phyloP scores from a whole-genome alignment of 805 yeast genomes.

The Grigorovia humatica region DNA sequence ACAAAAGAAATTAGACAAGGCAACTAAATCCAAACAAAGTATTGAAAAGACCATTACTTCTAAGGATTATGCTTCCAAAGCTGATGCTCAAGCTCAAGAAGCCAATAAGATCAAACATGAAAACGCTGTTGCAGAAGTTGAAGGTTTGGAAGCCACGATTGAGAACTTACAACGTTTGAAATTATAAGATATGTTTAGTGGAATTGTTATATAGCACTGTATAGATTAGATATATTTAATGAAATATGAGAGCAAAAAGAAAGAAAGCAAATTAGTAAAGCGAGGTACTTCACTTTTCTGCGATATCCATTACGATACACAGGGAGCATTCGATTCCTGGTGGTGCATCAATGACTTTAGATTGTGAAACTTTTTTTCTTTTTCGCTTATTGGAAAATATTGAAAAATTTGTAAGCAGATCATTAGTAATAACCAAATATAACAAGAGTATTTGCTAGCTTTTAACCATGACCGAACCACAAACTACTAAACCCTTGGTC shows the following conservation, averaged over 20 bases:
- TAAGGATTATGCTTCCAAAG: constrained; percentile 79
- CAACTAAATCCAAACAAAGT: constrained; percentile 46
- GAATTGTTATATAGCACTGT: background rate
- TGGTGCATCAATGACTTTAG: no score
- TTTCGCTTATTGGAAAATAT: no score
- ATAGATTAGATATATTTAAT: background rate
- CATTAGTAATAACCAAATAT: background rate
- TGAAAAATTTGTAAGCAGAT: background rate
- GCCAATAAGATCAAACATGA: constrained; percentile 59
- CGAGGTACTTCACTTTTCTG: no score
- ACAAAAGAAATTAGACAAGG: constrained; percentile 59
- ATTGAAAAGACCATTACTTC: constrained; percentile 60
- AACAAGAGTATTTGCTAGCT: background rate
- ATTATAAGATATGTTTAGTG: constrained; percentile 26
- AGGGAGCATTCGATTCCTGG: no score
- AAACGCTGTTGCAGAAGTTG: constrained; percentile 73
- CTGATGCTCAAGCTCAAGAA: constrained; percentile 71
- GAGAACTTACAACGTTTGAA: constrained; percentile 73
- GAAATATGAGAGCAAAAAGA: background rate
- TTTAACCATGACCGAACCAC: background rate
- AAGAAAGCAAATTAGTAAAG: background rate
- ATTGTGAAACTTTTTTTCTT: no score
- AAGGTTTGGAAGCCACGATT: constrained; percentile 80
- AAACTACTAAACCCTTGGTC: constrained; percentile 6
- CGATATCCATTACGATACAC: no score